These are phyloP conservation scores for Stereum hirsutum DNA, from an alignment of 1,284 basidiomycete genomes.

Conservation along the genomic window DNA sequence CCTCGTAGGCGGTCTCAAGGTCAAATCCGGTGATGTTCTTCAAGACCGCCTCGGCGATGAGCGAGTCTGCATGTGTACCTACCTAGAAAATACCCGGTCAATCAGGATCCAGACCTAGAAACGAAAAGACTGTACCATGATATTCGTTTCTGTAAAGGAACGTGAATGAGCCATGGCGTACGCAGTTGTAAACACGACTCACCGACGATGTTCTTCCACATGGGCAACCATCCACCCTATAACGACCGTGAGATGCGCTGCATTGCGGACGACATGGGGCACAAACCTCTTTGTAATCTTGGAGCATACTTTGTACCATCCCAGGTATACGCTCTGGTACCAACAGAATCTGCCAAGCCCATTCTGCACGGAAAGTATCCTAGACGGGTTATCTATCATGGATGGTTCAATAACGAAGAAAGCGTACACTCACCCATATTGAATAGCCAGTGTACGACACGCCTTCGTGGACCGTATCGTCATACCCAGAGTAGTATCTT, in stretches of 20 bases:
- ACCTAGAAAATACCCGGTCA: constrained; percentile 32
- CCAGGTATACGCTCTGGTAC: constrained; percentile 67
- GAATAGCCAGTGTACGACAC: constrained; percentile 76
- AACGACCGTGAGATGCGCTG: background rate
- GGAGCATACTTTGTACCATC: constrained; percentile 76
- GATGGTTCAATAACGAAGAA: background rate
- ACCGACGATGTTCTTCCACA: constrained; percentile 88
- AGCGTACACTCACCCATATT: constrained; percentile 49
- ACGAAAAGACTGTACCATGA: constrained; percentile 38
- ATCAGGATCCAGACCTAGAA: background rate
- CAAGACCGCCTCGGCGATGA: constrained; percentile 70
- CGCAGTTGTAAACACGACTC: constrained; percentile 8
- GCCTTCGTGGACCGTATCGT: constrained; percentile 52
- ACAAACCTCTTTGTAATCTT: constrained; percentile 60
- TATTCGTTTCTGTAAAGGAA: constrained; percentile 49
- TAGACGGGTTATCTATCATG: constrained; percentile 17
- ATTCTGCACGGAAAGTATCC: constrained; percentile 76
- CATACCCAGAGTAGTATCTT: constrained; percentile 72
- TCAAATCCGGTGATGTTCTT: constrained; percentile 62
- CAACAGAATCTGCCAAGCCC: constrained; percentile 72
- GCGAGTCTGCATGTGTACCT: constrained; percentile 72
- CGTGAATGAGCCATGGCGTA: background rate
- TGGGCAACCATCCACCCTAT: constrained; percentile 77
- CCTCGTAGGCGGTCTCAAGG: constrained; percentile 58
- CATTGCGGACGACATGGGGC: background rate